phyloP scores from a whole-genome alignment of 192 early-diverging fungal species.

The Podila verticillata region DNA sequence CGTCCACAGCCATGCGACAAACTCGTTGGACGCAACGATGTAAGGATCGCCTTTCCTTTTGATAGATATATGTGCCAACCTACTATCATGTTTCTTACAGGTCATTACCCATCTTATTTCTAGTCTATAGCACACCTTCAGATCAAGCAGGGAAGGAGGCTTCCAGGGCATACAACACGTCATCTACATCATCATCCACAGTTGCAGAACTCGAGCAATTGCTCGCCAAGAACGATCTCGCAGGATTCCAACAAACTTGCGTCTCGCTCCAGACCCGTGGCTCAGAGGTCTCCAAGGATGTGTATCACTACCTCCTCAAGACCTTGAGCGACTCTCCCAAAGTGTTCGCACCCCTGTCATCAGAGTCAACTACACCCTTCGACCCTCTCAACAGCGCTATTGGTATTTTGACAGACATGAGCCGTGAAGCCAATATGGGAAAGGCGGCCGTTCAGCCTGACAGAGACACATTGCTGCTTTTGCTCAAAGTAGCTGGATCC shows the following conservation, averaged over 20 bases:
- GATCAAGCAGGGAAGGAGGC: background rate
- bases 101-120: background rate
- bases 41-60: background rate
- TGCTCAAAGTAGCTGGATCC: constrained; percentile 27
- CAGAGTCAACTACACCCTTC: background rate
- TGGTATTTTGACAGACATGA: constrained; percentile 44
- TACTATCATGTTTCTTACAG: too few relatives aligned
- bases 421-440: constrained; percentile 43
- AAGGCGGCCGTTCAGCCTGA: constrained; percentile 25
- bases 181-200: background rate
- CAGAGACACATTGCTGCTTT: constrained; percentile 18
- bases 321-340: constrained; percentile 21
- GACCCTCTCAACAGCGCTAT: constrained; percentile 33
- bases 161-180: background rate
- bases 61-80: background rate
- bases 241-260: constrained; percentile 33
- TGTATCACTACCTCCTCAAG: constrained; percentile 30
- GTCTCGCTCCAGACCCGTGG: background rate
- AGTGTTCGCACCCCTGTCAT: constrained; percentile 20
- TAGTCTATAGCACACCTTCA: background rate
- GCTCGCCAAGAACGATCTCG: constrained; percentile 20
- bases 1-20: background rate
- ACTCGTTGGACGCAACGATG: background rate
- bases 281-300: constrained; percentile 12
- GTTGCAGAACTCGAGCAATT: constrained; percentile 31